phyloP scores from a whole-genome alignment of 176 grass and related monocot species.

The Eremochloa ophiuroides region DNA sequence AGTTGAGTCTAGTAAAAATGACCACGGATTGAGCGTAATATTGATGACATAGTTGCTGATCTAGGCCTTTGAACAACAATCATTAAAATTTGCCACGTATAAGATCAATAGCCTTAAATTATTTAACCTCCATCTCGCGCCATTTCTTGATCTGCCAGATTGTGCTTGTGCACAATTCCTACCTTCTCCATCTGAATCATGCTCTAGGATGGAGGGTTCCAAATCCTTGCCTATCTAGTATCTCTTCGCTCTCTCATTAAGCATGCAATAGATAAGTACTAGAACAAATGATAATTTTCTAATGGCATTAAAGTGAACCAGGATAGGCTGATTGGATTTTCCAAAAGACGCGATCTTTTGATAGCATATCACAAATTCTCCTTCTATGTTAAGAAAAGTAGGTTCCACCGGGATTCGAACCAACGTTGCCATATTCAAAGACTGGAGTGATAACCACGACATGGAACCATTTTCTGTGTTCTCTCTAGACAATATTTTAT shows the following conservation, averaged over 20 bases:
- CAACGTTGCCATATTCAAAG: slow-evolving; percentile 83
- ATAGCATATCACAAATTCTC: background rate
- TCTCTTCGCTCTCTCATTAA: no score
- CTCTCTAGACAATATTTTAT: background rate
- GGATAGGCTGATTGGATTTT: background rate
- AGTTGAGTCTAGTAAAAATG: no score
- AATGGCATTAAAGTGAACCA: background rate
- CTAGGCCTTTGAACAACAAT: no score
- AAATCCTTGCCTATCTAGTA: background rate
- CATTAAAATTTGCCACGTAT: no score
- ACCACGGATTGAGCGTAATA: no score
- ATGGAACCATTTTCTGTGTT: slow-evolving; percentile 31
- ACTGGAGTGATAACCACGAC: slow-evolving; percentile 84
- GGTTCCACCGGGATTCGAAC: slow-evolving; percentile 73
- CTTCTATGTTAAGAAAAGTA: slow-evolving; percentile 23
- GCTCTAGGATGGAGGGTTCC: background rate
- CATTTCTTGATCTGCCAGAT: no score
- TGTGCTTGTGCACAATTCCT: background rate
- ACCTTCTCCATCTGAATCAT: background rate
- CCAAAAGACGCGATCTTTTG: background rate
- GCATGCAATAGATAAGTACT: background rate
- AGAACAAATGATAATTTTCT: background rate
- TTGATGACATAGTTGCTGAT: no score
- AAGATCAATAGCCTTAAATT: no score
- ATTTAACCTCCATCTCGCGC: no score